Conservation (phyloP, 352 stramenopile species). For the Globisporangium acanthophoron region DNA sequence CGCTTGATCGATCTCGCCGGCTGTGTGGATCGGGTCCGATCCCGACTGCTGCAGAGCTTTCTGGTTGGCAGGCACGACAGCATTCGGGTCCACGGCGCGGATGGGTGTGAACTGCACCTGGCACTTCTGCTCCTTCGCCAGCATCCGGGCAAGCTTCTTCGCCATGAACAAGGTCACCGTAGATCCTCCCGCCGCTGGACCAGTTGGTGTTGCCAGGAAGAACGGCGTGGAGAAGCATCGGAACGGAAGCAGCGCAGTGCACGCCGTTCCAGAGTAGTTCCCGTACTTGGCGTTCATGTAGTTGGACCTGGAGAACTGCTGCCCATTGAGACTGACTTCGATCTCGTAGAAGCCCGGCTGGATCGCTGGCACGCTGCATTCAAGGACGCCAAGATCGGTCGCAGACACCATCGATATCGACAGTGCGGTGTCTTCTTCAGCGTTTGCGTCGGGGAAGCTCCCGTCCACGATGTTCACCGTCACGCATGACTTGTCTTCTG, state of each 20-base stretch:
- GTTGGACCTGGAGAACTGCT: conserved; percentile 53
- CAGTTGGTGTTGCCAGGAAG: conserved; percentile 54
- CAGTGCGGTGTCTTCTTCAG: not conserved
- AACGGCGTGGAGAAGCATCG: conserved; percentile 55
- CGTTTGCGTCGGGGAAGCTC: conserved; percentile 17
- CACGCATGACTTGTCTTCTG: conserved; percentile 11
- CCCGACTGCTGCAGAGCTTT: conserved; percentile 10
- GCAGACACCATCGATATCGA: not conserved
- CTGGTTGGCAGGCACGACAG: conserved; percentile 6
- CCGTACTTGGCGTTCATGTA: conserved; percentile 55
- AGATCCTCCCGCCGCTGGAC: conserved; percentile 53
- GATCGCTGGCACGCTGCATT: conserved; percentile 29
- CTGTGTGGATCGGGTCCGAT: conserved; percentile 27
- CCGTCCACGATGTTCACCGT: conserved; percentile 21
- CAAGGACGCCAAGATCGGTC: conserved; percentile 1
- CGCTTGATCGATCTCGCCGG: conserved; percentile 49
- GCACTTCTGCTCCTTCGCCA: conserved; percentile 45
- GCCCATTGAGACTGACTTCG: conserved; percentile 59
- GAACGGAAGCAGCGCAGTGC: conserved; percentile 54
- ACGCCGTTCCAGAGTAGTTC: conserved; percentile 58
- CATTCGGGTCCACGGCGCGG: conserved; percentile 8
- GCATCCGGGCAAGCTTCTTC: conserved; percentile 40
- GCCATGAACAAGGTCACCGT: conserved; percentile 50
- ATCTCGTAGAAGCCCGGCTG: conserved; percentile 51
- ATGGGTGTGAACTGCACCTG: conserved; percentile 53